phyloP scores from a whole-genome alignment of 257 asterid genomes.

The Scutellaria galericulata region DNA sequence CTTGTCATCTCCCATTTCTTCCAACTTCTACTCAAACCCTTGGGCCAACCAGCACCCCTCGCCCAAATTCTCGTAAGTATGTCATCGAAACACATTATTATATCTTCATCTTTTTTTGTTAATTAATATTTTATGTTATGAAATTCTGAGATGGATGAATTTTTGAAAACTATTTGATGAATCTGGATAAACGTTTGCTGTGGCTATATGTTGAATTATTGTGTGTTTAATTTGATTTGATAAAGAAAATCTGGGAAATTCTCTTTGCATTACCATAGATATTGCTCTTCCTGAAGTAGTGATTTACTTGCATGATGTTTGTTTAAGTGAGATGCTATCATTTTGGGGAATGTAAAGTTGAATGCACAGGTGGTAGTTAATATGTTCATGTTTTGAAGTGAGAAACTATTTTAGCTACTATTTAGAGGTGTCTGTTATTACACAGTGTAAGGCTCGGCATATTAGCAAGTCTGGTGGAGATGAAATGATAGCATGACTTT shows the following conservation, averaged over 20 bases:
- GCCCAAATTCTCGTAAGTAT: constrained; percentile 98
- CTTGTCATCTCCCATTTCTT: constrained; percentile 92
- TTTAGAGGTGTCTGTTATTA: no score
- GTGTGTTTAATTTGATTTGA: not conserved
- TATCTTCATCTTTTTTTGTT: not conserved
- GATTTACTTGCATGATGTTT: constrained; percentile 16
- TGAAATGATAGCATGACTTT: not conserved
- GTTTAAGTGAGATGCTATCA: not conserved
- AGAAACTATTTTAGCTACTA: not conserved
- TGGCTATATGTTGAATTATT: no score
- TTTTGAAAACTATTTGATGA: not conserved
- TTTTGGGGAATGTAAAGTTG: not conserved
- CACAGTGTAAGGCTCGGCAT: not conserved
- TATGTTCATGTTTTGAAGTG: not conserved
- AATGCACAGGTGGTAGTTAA: constrained; percentile 2
- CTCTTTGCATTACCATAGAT: not conserved
- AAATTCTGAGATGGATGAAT: no score
- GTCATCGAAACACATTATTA: constrained; percentile 51
- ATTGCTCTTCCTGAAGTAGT: not conserved
- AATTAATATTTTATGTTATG: not conserved
- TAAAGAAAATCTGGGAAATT: not conserved
- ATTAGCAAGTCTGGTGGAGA: not conserved
- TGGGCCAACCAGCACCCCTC: constrained; percentile 90
- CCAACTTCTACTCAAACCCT: constrained; percentile 80
- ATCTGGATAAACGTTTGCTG: not conserved